Base-by-base conservation (phyloP, 2,329 filamentous ascomycete species). In the Chlorencoelia australis region DNA sequence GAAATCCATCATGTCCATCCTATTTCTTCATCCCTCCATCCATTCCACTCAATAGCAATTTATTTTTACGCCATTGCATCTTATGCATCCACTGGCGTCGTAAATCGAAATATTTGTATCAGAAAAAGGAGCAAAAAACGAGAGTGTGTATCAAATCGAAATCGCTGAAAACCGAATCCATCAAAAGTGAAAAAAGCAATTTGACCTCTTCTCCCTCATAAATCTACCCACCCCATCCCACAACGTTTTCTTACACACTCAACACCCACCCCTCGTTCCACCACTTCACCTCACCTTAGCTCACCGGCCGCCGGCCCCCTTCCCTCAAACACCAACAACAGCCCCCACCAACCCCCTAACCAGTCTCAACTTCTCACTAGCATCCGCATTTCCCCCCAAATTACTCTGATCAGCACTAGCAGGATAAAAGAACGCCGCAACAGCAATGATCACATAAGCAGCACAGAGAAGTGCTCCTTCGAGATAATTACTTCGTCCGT, bases 401-500 rank as follows among this genome's bases (percentile, higher is more conserved):
- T 48, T 50, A 42, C 65, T 74, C 4, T 67, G 64, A 10, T 75
- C 63, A 3, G 56, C 48, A 2, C 59, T 62, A 22, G 64, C 62
- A 0, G 78, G 78, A 42, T 79, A 82, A 52, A 76, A 82, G 51
- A 78, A 81, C 0, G 78, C 75, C 6, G 75, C 72, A 2, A 81
- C 65, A 1, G 67, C 68, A 46, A 82, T 82, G 41, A 82, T 82
- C 33, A 82, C 62, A 53, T 82, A 82, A 3, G 75, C 74, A 1
- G 76, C 71, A 46, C 75, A 76, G 18, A 83, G 57, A 27, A 83
- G 56, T 2, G 79, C 78, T 10, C 85, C 85, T 62, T 93, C 85
- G 9, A 93, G 72, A 51, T 91, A 93, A 55, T 93, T 93, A 56
- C 79, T 86, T 56, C 86, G 73, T 8, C 85, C 85, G 52, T 93